A percentile compares a stretch with the other conserved stretches of the same genome.
These are phyloP conservation scores for Osmanthus fragrans DNA, from an alignment of 257 asterid genomes.

Conservation along the genomic window DNA sequence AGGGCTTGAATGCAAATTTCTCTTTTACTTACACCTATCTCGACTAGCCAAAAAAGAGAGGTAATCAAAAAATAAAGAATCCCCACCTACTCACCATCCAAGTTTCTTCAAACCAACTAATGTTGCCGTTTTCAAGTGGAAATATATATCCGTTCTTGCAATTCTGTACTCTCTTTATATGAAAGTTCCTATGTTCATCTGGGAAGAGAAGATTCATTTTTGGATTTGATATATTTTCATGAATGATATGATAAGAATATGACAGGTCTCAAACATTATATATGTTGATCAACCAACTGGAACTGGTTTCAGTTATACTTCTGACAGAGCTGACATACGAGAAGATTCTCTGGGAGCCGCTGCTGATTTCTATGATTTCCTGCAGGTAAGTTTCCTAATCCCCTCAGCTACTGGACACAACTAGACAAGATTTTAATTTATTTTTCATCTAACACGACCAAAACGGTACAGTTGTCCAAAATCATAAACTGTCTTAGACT, in stretches of 20 bases:
- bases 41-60: no score
- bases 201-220: not conserved
- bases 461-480: no score
- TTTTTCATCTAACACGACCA: not conserved
- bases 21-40: no score
- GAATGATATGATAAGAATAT: slow-evolving; percentile 9
- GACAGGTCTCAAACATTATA: slow-evolving; percentile 46
- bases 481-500: no score
- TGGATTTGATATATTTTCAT: not conserved
- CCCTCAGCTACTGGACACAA: not conserved
- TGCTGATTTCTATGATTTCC: slow-evolving; percentile 40
- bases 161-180: not conserved
- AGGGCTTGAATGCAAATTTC: not conserved
- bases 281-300: slow-evolving; percentile 55
- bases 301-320: slow-evolving; percentile 46
- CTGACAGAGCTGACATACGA: slow-evolving; percentile 27
- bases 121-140: not conserved
- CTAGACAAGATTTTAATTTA: not conserved
- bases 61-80: not conserved
- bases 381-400: slow-evolving; percentile 36
- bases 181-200: not conserved
- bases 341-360: slow-evolving; percentile 25
- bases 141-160: not conserved
- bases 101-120: not conserved
- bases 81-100: not conserved